Evolutionary conservation across 2,329 filamentous ascomycete species (phyloP).

Genomic region (Ophiostoma ips): DNA sequence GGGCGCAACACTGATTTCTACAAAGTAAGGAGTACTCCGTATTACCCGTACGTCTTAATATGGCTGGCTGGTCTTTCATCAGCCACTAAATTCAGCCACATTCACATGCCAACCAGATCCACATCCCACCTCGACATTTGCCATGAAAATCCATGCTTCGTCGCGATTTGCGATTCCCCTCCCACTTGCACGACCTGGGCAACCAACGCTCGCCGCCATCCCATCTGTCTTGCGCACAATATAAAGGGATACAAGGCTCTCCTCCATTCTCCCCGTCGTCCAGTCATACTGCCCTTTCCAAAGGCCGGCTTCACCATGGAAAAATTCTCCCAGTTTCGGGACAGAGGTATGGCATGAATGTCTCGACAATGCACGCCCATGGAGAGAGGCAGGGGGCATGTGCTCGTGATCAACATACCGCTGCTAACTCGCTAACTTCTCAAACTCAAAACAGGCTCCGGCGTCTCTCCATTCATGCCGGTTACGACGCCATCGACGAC

Average conservation of each 20-base stretch:
- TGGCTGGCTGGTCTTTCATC: not conserved
- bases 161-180: not conserved
- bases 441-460: slow-evolving; percentile 71
- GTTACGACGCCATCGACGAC: slow-evolving; percentile 49
- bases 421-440: not conserved
- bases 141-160: not conserved
- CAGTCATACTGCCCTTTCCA: not conserved
- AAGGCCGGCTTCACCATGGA: slow-evolving; percentile 51
- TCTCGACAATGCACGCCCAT: not conserved
- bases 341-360: slow-evolving; percentile 48
- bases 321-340: slow-evolving; percentile 86
- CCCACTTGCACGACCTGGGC: too few relatives aligned
- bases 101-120: slow-evolving; percentile 5
- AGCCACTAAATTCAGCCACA: not conserved
- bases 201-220: too few relatives aligned
- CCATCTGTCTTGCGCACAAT: too few relatives aligned
- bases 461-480: slow-evolving; percentile 91
- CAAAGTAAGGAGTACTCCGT: too few relatives aligned
- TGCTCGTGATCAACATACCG: not conserved
- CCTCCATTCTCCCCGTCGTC: too few relatives aligned
- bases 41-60: too few relatives aligned
- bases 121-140: not conserved
- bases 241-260: too few relatives aligned
- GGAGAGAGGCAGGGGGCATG: too few relatives aligned
- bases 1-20: slow-evolving; percentile 4